Evolutionary conservation across 2,329 filamentous ascomycete genomes (phyloP).

Genomic region (Trichoderma asperellum): DNA sequence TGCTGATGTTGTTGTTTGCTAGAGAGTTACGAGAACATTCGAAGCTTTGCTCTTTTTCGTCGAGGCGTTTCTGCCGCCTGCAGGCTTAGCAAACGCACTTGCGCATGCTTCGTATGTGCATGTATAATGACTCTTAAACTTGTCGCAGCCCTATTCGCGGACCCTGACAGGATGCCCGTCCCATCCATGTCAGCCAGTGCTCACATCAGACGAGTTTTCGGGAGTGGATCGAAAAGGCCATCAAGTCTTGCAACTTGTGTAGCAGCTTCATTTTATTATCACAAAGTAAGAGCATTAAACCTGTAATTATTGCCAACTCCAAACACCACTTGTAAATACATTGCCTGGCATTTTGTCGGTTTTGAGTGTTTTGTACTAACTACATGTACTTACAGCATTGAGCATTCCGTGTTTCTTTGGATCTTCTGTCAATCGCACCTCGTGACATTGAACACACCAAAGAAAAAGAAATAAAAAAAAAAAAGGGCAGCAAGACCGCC

Average conservation of each 20-base stretch:
- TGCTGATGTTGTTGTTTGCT: neutral
- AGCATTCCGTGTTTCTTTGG: neutral
- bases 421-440: neutral
- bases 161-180: slow-evolving; percentile 1
- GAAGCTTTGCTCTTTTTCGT: neutral
- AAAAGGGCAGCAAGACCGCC: slow-evolving; percentile 7
- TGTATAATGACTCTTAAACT: slow-evolving; percentile 12
- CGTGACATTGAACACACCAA: neutral
- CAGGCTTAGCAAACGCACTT: neutral
- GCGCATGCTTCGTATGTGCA: neutral
- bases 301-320: neutral
- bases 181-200: slow-evolving; percentile 22
- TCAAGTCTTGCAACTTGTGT: neutral
- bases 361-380: neutral
- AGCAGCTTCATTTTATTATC: neutral
- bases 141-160: slow-evolving; percentile 27
- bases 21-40: neutral
- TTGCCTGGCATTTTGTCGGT: neutral
- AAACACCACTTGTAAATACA: neutral
- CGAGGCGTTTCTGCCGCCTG: neutral
- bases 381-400: neutral
- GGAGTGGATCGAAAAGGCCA: neutral
- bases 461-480: neutral
- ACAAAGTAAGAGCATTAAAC: too few species aligned
- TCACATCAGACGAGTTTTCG: slow-evolving; percentile 16